These are phyloP conservation scores for Saccharum spontaneum DNA, from an alignment of 176 grass and related monocot species.

Conservation along the genomic window DNA sequence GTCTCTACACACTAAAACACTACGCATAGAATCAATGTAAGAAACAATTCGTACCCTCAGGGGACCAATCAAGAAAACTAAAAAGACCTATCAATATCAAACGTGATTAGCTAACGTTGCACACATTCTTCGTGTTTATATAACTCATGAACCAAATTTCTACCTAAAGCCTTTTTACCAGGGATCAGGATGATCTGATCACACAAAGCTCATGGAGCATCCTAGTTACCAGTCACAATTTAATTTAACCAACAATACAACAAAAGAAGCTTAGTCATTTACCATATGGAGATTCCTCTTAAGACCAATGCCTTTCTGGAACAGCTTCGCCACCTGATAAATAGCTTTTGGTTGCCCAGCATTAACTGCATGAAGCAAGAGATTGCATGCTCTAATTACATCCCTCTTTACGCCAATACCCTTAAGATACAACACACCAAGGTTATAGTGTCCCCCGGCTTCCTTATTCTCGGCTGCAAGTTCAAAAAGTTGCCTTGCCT, in stretches of 20 bases:
- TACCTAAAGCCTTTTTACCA: constrained; percentile 3
- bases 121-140: background rate
- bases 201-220: background rate
- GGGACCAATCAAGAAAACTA: constrained; percentile 25
- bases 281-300: constrained; percentile 98
- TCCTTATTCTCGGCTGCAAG: constrained; percentile 85
- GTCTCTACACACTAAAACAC: background rate
- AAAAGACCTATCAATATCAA: constrained; percentile 2
- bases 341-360: constrained; percentile 94
- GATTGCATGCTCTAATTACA: constrained; percentile 59
- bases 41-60: background rate
- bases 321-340: constrained; percentile 96
- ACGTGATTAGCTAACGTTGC: background rate
- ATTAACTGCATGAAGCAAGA: constrained; percentile 82
- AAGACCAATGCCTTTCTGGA: constrained; percentile 88
- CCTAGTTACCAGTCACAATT: background rate
- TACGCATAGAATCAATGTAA: background rate
- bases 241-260: constrained; percentile 1
- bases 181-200: background rate
- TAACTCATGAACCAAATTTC: background rate
- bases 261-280: constrained; percentile 19
- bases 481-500: constrained; percentile 94
- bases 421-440: constrained; percentile 92
- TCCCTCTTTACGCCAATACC: constrained; percentile 95
- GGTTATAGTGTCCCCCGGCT: constrained; percentile 91